Base-by-base conservation (phyloP, 2,329 filamentous ascomycete species). In the Alternaria angustiovoidea region DNA sequence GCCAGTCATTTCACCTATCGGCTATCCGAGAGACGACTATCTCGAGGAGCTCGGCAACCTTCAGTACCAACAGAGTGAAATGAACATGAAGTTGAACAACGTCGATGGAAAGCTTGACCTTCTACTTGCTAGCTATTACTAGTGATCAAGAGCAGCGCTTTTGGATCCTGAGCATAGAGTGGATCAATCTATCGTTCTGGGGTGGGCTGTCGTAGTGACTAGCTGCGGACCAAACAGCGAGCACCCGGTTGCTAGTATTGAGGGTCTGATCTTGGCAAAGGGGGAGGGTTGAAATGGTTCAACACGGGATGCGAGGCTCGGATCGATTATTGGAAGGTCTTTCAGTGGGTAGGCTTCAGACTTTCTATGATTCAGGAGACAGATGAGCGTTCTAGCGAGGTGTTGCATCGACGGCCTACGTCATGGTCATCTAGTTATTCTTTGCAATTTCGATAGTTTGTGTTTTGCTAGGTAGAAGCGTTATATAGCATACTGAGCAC, bases 91-190 rank as follows among this genome's bases (percentile, higher is more conserved):
- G 9, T 18, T 55, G 43, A 6, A 26, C 5, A 49, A 47, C 6
- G 53, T 55, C n/a, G 43, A 55, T 4, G 32, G 36, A 24, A 55
- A 55, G 26, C 14, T 55, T 6, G 43, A 55, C 47, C 3, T 14
- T 20, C 26, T 55, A 7, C 22, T 54, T 26, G 32, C 2, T 12
- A 32, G 7, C 6, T 53, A 2, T 11, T 24, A 34, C 2, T 36
- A n/a, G 1, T 38, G 32, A 38, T 14, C 7, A 48, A 49, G 2
- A 1, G 12, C 12, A 16, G 14, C 14, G 12, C 32, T 16, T 36
- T 16, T 16, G 12, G 5, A 5, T 36, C 32, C 9, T 36, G 30
- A 30, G 16, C 0, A n/a, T 22, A 16, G 46, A 14, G 22, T 3
- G 26, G 20, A 26, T 48, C 26, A 34, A 34, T 49, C 14, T 49